Base-by-base conservation (phyloP, 768 basidiomycete species). In the Galerina sulciceps region DNA sequence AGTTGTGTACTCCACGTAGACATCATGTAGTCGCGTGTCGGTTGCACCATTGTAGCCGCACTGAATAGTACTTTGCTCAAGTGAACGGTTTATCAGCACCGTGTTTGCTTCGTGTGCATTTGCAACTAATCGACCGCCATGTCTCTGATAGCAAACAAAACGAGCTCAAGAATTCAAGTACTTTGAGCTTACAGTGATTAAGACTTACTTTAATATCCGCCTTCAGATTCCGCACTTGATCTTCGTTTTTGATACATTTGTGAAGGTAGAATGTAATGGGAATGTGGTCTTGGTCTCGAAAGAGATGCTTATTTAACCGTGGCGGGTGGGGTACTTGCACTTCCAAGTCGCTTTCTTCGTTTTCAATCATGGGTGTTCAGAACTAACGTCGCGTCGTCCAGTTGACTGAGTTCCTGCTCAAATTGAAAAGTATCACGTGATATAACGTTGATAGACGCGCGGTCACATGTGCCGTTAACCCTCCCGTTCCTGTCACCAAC, bases 121-220 rank as follows among this genome's bases (percentile, higher is more conserved):
- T 6, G 62, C 58, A 17, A 67, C 60, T 0, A 72, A 62, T 6
- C 50, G 62, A 4, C 75, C 75, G 4, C 75, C 75, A 60, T 73
- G 35, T 38, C 55, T 48, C 75, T 76, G 47, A 34, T 18, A 15
- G 20, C 5, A 22, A 13, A 35, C 2, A 44, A 38, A 53, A 51
- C 37, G 44, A 20, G 40, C 17, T 35, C 8, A 54, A 15, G n/a
- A 3, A 22, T 38, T 46, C 13, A 6, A 9, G 56, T 10, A 42
- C 10, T 14, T 34, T 5, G 6, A 31, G 37, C 18, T 10, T 18
- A 53, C 34, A 34, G 15, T 22, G 26, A 40, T 31, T 42, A 22
- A n/a, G 38, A 17, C 67, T 17, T 65, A 78, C 80, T 67, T 73
- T 58, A n/a, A 80, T 79, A n/a, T 73, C 66, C 14, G 34, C 4